Evolutionary conservation across 176 grass and related monocot genomes (phyloP), one percentile per base, ranked within the genome.

Genomic region (Rhipidocladum racemiflorum): DNA sequence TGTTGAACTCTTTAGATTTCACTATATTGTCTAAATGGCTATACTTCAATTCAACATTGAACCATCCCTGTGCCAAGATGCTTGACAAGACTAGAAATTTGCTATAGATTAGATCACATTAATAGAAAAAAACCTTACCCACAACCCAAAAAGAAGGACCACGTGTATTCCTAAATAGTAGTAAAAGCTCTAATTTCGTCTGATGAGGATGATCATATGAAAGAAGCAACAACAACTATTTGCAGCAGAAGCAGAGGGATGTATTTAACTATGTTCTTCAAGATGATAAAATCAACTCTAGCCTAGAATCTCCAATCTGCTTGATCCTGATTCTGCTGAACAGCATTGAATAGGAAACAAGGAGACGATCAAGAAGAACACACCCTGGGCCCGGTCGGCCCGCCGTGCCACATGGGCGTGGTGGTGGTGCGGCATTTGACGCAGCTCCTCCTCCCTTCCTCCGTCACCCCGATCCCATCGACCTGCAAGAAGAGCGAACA

Each of bases 401-500:
- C 93, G 35, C 93, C 80, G 63, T 90, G 74, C 93, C 93, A 95
- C 49, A 95, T 91, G 72, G 93, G 90, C 74, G 93, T 92, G 49
- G 83, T 84, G 80, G 90, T 95, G 46, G 93, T 85, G 74, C 80
- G 85, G 85, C 93, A 95, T 84, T 92, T 84, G 64, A 91, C 76
- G 70, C 93, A 95, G 81, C 90, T 78, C 76, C 82, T 86, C 85
- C 84, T 76, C 21, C 81, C 90, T 78, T 76, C 85, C 43, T 76
- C 89, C 76, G 60, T 17, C 55, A 75, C 69, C 11, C 46, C 72
- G 48, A 82, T 78, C 81, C 18, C 85, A 27, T 10, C 40, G 40
- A 84, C 83, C 86, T 86, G 44, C 64, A 70, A 1, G 16, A 56
- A 8, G 25, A 10, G 16, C 57, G 27, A 7, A 1, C 61, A 2